These are phyloP conservation scores for Pisolithus albus DNA, from an alignment of 768 basidiomycete species.

Conservation along the genomic window DNA sequence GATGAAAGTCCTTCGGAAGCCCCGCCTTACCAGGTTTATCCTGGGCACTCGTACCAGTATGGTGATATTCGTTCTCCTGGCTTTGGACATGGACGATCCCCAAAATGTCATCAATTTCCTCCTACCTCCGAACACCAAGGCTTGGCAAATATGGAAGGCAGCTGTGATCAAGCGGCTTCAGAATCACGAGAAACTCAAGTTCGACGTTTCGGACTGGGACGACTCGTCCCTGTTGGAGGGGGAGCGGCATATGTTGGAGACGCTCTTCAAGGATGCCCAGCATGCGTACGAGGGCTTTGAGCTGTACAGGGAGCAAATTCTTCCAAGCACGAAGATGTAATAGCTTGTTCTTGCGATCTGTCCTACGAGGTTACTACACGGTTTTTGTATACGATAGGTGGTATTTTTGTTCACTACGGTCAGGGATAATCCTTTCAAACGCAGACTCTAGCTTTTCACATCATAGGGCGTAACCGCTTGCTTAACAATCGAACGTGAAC, in stretches of 20 bases:
- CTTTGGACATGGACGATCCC: not conserved
- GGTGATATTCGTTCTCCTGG: slow-evolving; percentile 1
- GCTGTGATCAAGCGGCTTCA: not conserved
- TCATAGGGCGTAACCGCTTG: too few species aligned
- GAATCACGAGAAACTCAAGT: not conserved
- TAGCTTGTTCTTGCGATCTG: too few species aligned
- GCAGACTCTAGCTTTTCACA: too few species aligned
- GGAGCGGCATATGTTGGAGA: not conserved
- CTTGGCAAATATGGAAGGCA: slow-evolving; percentile 1
- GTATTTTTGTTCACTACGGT: not conserved
- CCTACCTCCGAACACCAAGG: not conserved
- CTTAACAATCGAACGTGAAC: too few species aligned
- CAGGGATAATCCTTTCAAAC: too few species aligned
- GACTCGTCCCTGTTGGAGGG: not conserved
- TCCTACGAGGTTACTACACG: too few species aligned
- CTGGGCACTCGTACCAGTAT: slow-evolving; percentile 1
- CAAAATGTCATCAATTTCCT: not conserved
- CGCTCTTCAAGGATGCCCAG: slow-evolving; percentile 1
- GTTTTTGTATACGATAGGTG: too few species aligned
- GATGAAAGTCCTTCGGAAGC: not conserved
- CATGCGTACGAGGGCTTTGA: slow-evolving; percentile 1
- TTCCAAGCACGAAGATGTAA: too few species aligned
- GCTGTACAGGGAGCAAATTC: not conserved
- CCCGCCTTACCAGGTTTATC: not conserved
- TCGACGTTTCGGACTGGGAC: not conserved